Conservation (phyloP, 1,139 yeast species). For the Wickerhamomyces sp. region DNA sequence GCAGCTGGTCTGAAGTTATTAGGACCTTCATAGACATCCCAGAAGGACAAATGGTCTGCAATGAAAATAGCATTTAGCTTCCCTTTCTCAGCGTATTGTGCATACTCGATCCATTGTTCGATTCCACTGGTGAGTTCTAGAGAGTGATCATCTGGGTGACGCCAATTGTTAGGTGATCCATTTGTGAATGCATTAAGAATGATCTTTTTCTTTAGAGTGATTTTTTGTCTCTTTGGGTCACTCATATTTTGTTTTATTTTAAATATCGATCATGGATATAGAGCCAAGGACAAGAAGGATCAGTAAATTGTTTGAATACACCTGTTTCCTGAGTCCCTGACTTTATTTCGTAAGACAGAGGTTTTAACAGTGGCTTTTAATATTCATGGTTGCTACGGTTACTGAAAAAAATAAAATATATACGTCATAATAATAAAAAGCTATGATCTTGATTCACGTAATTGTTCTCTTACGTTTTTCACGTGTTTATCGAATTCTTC, state of each 20-base stretch:
- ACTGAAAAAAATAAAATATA: too few species aligned
- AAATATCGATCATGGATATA: neutral
- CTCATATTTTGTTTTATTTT: neutral
- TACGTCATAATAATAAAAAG: too few species aligned
- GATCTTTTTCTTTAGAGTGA: slow-evolving; percentile 1
- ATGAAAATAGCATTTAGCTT: slow-evolving; percentile 39
- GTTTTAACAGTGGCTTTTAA: too few species aligned
- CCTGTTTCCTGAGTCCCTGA: too few species aligned
- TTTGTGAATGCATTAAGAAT: slow-evolving; percentile 4
- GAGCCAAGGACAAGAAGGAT: slow-evolving; percentile 14
- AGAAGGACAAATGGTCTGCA: slow-evolving; percentile 40
- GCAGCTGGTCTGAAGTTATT: slow-evolving; percentile 32
- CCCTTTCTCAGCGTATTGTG: slow-evolving; percentile 36
- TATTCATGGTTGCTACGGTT: too few species aligned
- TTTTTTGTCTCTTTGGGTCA: slow-evolving; percentile 3
- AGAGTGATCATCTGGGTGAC: slow-evolving; percentile 24
- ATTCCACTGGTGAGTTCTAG: slow-evolving; percentile 26
- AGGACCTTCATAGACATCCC: slow-evolving; percentile 40
- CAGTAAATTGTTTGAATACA: too few species aligned
- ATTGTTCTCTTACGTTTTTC: too few species aligned
- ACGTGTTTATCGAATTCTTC: too few species aligned
- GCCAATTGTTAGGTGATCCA: slow-evolving; percentile 2
- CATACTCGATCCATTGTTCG: slow-evolving; percentile 38
- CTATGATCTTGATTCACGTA: too few species aligned
- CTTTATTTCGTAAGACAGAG: too few species aligned